phyloP scores from a whole-genome alignment of 129 eudicot genomes.

The Cynara cardunculus region DNA sequence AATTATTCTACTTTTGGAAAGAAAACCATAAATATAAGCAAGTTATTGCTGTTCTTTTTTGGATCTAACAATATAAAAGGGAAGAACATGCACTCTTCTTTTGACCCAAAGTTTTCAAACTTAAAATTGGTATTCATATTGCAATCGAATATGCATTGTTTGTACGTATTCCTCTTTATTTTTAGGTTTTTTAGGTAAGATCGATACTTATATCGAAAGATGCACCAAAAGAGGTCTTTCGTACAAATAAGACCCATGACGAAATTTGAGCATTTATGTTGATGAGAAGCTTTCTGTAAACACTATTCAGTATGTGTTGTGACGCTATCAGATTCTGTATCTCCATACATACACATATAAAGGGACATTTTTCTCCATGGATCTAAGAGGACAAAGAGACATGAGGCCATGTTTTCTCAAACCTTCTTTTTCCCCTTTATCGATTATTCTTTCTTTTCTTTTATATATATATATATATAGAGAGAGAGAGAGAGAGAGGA shows the following conservation, averaged over 20 bases:
- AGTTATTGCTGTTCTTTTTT: conserved; percentile 24
- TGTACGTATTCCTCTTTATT: neutral
- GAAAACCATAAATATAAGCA: conserved; percentile 14
- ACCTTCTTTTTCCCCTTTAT: conserved; percentile 16
- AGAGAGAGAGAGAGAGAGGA: neutral
- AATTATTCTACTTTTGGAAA: conserved; percentile 31
- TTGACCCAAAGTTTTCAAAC: neutral
- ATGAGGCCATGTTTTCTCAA: conserved; percentile 25
- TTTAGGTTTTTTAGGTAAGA: neutral
- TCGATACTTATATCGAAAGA: neutral
- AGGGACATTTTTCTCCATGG: conserved; percentile 7
- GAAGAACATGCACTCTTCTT: neutral
- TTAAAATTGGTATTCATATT: neutral
- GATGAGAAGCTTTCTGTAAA: too few relatives aligned
- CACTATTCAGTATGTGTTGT: neutral
- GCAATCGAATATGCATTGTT: neutral
- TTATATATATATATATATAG: neutral
- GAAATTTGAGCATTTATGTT: too few relatives aligned
- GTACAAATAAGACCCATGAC: too few relatives aligned
- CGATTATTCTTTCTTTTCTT: neutral
- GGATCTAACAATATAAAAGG: conserved; percentile 15
- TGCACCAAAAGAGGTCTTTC: too few relatives aligned
- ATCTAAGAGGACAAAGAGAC: conserved; percentile 19
- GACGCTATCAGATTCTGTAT: conserved; percentile 2
- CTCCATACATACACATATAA: conserved; percentile 20